These are phyloP conservation scores for Parsonsia alboflavescens DNA, from an alignment of 257 asterid genomes.

Conservation along the genomic window DNA sequence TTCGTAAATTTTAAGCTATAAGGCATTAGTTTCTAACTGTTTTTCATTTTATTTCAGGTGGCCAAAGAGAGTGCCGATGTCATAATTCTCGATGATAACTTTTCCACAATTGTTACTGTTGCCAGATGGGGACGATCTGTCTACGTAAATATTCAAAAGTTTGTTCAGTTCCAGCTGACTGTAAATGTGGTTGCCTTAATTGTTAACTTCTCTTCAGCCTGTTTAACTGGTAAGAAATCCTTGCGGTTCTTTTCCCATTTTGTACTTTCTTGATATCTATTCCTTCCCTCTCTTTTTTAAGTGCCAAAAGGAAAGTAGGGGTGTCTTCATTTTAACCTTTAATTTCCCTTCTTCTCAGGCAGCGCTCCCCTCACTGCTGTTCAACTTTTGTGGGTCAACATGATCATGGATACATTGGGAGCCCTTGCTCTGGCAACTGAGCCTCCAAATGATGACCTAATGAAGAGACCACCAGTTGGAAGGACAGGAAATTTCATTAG, in stretches of 20 bases:
- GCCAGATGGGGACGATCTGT: slow-evolving; percentile 96
- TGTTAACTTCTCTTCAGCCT: slow-evolving; percentile 85
- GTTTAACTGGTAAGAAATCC: slow-evolving; percentile 55
- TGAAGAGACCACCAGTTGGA: slow-evolving; percentile 91
- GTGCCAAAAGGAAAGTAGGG: background rate
- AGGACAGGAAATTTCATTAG: slow-evolving; percentile 75
- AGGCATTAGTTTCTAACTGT: background rate
- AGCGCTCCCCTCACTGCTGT: slow-evolving; percentile 92
- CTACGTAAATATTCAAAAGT: slow-evolving; percentile 79
- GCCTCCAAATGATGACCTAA: slow-evolving; percentile 79
- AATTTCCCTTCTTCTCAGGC: slow-evolving; percentile 32
- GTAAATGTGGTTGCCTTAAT: slow-evolving; percentile 76
- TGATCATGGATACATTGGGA: slow-evolving; percentile 98
- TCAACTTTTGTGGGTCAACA: slow-evolving; percentile 96
- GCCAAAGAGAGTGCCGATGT: slow-evolving; percentile 98
- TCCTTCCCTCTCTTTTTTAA: background rate
- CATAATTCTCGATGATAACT: slow-evolving; percentile 79
- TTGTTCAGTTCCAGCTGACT: slow-evolving; percentile 85
- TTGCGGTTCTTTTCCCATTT: background rate
- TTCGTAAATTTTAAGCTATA: background rate
- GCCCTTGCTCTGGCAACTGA: slow-evolving; percentile 97
- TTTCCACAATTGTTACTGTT: slow-evolving; percentile 85
- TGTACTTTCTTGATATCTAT: background rate
- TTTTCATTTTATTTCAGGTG: slow-evolving; percentile 41
- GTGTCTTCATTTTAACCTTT: background rate